Base-by-base conservation (phyloP, 2,329 filamentous ascomycete genomes). In the Cryoendolithus antarcticus region DNA sequence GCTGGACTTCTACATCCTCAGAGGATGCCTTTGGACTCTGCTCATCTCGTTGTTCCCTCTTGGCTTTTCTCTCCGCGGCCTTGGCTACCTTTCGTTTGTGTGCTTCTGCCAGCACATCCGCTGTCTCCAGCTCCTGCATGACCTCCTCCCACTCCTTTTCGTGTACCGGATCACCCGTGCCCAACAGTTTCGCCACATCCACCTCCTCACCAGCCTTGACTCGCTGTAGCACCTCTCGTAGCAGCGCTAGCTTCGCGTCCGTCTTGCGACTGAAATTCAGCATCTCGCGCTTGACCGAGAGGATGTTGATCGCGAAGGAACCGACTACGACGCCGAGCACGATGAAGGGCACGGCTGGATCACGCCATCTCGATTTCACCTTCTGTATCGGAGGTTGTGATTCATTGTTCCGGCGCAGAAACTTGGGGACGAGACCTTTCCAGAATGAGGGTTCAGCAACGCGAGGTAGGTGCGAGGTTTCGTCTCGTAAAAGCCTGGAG, bases 231-330 rank as follows among this genome's bases (percentile, higher is more conserved):
- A 86, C 77, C 54, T 94, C 89, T 30, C 75, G 74, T 43, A 98
- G 62, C 27, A 86, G 56, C 3, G 71, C 73, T 46, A 98, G 82
- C 56, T 83, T 81, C 5, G 83, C 77, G 50, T 94, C 83, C 4
- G 86, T 80, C 49, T 78, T 77, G 37, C 88, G 76, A 54, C 71
- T 75, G 51, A 82, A 88, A 6, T 78, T 75, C 28, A 72, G 69
- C 54, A 79, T 82, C 37, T 88, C 80, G 50, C 82, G 83, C 52
- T 80, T 81, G 52, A 96, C 60, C 30, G 78, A 71, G 54, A 98
- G 80, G 71, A 91, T 83, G 53, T 95, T 84, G 52, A 98, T 95
- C 9, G 89, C 84, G 70, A 95, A 93, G 45, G 86, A 94, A 3
- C 93, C 93, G 47, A 96, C 89, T 46, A 96, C 71, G 31, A 86